A percentile compares a stretch with the other conserved stretches of the same genome.
These are phyloP conservation scores for Durio zibethinus DNA, from an alignment of 345 rosid genomes.

Conservation along the genomic window DNA sequence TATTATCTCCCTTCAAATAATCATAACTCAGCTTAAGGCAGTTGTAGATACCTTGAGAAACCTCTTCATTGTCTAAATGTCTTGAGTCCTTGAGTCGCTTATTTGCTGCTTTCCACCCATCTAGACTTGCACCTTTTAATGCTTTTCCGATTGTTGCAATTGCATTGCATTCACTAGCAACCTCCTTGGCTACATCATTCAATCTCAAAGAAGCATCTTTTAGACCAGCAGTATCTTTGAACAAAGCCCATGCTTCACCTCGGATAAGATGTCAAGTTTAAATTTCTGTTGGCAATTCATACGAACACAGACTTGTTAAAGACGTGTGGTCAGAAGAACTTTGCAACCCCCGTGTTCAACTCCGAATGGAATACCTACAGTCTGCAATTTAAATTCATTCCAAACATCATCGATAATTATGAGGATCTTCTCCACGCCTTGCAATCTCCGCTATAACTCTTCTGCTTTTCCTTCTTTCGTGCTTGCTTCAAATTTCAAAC, in stretches of 20 bases:
- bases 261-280: neutral
- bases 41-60: too few species aligned
- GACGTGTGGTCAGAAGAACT: neutral
- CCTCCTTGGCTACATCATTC: too few species aligned
- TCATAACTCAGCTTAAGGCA: too few species aligned
- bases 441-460: neutral
- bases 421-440: neutral
- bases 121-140: too few species aligned
- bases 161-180: too few species aligned
- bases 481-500: neutral
- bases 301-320: neutral
- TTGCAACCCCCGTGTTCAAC: neutral
- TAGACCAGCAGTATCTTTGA: too few species aligned
- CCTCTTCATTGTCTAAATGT: too few species aligned
- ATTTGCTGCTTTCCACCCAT: too few species aligned
- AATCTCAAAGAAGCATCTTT: too few species aligned
- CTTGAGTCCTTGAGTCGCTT: too few species aligned
- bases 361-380: neutral
- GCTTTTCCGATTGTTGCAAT: too few species aligned
- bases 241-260: neutral
- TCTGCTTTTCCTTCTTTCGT: neutral
- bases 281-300: neutral
- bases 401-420: constrained; percentile 1
- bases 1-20: too few species aligned
- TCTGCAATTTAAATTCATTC: neutral